A percentile compares a stretch with the other conserved stretches of the same genome.
These are phyloP conservation scores for Colletotrichum sp. DNA, from an alignment of 2,329 filamentous ascomycete species.

Conservation along the genomic window DNA sequence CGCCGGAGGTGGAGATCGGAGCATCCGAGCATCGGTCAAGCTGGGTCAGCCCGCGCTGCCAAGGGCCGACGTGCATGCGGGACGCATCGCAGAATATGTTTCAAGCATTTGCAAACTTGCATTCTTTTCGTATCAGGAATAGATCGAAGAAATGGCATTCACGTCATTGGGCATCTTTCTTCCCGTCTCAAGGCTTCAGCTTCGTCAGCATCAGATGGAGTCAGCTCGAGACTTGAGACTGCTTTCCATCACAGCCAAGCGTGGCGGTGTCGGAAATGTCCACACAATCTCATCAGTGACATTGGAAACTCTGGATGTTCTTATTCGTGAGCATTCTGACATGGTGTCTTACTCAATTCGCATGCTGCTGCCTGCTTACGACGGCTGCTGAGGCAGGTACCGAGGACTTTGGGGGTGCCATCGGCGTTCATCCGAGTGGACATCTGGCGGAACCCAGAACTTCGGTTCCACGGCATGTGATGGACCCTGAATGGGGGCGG, in stretches of 20 bases:
- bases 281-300: background rate
- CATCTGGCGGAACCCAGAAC: background rate
- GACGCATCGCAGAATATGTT: background rate
- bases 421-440: background rate
- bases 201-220: background rate
- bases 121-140: background rate
- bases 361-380: background rate
- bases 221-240: background rate
- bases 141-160: background rate
- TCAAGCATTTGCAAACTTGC: background rate
- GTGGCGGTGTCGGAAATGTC: background rate
- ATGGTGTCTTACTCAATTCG: background rate
- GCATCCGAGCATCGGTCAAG: background rate
- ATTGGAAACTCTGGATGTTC: background rate
- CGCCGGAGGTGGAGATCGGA: background rate
- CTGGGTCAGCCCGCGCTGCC: background rate
- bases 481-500: background rate
- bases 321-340: background rate
- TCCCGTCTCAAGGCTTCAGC: background rate
- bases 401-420: background rate
- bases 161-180: background rate
- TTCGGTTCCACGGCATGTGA: background rate
- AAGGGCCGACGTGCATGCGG: background rate
- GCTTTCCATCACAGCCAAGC: background rate
- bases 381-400: background rate